A percentile compares a stretch with the other conserved stretches of the same genome.
Conservation (phyloP, 805 yeast species). For the Ogataea ramenticola region DNA sequence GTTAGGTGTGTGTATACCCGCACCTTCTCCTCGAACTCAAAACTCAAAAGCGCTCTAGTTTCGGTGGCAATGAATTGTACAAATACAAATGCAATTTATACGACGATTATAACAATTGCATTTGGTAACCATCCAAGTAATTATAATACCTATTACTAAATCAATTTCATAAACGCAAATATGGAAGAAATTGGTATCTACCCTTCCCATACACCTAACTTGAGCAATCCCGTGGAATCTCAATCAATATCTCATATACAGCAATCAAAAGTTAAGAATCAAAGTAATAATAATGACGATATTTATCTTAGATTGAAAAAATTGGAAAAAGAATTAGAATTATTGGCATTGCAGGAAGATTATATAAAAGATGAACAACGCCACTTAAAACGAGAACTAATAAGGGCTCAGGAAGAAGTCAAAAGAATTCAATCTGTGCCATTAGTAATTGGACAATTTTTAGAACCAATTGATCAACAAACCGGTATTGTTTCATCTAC, state of each 20-base stretch:
- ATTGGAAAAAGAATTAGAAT: conserved; percentile 83
- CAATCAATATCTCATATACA: conserved; percentile 6
- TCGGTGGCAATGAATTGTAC: too few species aligned
- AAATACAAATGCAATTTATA: too few species aligned
- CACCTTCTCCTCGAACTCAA: too few species aligned
- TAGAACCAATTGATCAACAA: conserved; percentile 94
- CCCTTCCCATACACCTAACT: conserved; percentile 20
- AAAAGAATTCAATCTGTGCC: conserved; percentile 97
- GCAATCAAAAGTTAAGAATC: conserved; percentile 8
- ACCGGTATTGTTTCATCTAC: conserved; percentile 97
- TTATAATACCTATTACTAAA: too few species aligned
- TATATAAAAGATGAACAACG: conserved; percentile 98
- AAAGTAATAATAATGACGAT: conserved; percentile 39
- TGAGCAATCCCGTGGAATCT: conserved; percentile 13
- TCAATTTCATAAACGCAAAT: neutral
- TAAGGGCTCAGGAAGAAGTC: conserved; percentile 97
- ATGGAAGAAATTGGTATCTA: conserved; percentile 64
- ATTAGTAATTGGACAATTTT: conserved; percentile 93
- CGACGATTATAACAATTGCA: too few species aligned
- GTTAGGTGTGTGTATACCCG: too few species aligned
- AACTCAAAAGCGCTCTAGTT: too few species aligned
- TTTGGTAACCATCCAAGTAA: too few species aligned
- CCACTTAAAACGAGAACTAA: conserved; percentile 86
- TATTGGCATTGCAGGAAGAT: conserved; percentile 84
- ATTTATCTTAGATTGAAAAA: conserved; percentile 80